phyloP scores from a whole-genome alignment of 225 moss, liverwort and hornwort species.

The Lunularia cruciata region DNA sequence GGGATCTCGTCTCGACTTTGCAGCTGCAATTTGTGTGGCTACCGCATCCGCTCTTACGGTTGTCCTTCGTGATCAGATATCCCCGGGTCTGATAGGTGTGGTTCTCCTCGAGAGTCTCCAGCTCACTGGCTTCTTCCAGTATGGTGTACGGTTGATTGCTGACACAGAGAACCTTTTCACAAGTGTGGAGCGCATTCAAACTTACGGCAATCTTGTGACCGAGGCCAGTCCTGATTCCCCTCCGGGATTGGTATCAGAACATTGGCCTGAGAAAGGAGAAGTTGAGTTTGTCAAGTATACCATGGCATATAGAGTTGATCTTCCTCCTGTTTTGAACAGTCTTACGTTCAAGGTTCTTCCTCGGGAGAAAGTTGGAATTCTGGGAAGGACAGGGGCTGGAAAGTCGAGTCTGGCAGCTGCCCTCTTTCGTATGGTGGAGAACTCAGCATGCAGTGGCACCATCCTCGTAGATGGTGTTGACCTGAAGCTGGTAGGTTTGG shows the following conservation, averaged over 20 bases:
- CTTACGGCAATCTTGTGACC: slow-evolving; percentile 61
- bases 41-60: slow-evolving; percentile 57
- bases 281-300: slow-evolving; percentile 79
- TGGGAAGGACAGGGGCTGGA: slow-evolving; percentile 95
- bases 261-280: slow-evolving; percentile 82
- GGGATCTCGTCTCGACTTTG: slow-evolving; percentile 82
- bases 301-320: slow-evolving; percentile 88
- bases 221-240: slow-evolving; percentile 76
- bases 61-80: slow-evolving; percentile 57
- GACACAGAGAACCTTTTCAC: slow-evolving; percentile 85
- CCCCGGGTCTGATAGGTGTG: slow-evolving; percentile 82
- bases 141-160: slow-evolving; percentile 70
- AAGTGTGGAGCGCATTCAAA: slow-evolving; percentile 90
- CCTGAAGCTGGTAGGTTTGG: slow-evolving; percentile 61
- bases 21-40: slow-evolving; percentile 64
- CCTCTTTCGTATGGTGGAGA: slow-evolving; percentile 91
- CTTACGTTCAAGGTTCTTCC: slow-evolving; percentile 76
- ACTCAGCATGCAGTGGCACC: slow-evolving; percentile 69
- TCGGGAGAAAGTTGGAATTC: slow-evolving; percentile 84
- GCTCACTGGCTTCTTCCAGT: slow-evolving; percentile 92
- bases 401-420: slow-evolving; percentile 95
- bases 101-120: slow-evolving; percentile 85
- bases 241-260: slow-evolving; percentile 68
- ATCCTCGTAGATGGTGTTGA: slow-evolving; percentile 77
- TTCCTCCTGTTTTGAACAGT: slow-evolving; percentile 75